Evolutionary conservation across 106 monocot genomes (phyloP).

Genomic region (Gastrodia elata): DNA sequence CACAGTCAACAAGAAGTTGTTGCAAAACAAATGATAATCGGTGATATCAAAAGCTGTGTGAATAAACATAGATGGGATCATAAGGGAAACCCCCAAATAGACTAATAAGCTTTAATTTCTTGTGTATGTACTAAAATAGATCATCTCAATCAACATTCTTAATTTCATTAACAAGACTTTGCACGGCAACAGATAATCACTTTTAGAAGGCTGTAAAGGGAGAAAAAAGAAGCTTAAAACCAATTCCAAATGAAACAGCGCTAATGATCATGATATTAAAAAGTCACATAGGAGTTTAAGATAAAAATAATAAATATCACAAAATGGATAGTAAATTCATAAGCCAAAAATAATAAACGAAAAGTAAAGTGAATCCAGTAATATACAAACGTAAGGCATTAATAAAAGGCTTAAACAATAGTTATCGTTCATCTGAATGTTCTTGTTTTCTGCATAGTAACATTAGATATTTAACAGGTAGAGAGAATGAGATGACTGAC

Average conservation of each 20-base stretch:
- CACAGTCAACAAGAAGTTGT: neutral
- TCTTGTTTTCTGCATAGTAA: neutral
- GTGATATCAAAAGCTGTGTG: neutral
- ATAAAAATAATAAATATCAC: neutral
- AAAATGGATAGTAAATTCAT: neutral
- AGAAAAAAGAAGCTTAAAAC: neutral
- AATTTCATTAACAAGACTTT: constrained; percentile 1
- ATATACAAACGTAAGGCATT: no score
- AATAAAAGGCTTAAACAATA: no score
- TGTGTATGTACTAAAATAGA: neutral
- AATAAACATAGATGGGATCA: neutral
- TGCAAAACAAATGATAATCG: neutral
- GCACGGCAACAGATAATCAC: neutral
- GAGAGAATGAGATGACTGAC: neutral
- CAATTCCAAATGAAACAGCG: neutral
- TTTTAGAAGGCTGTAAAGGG: neutral
- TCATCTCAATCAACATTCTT: neutral
- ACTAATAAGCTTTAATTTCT: neutral
- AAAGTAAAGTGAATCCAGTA: no score
- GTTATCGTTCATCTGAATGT: no score
- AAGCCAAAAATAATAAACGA: neutral
- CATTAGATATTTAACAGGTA: neutral
- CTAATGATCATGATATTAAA: neutral
- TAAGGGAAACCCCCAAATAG: neutral
- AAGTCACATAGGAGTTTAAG: neutral